These are phyloP conservation scores for Pythium rishiriense DNA, from an alignment of 352 stramenopile species.

Conservation along the genomic window DNA sequence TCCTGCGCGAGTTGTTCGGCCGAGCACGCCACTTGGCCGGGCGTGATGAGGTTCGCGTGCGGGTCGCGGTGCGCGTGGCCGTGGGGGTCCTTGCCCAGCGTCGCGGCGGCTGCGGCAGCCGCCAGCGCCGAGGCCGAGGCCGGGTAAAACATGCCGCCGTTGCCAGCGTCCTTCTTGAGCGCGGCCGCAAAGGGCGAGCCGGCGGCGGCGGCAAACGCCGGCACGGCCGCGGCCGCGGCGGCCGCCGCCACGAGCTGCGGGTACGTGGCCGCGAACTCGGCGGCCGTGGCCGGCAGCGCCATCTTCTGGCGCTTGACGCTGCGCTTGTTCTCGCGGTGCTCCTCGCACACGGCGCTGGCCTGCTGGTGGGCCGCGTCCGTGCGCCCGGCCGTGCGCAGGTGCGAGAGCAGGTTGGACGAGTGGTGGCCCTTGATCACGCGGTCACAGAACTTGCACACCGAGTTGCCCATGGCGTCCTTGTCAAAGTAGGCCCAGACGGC, in stretches of 20 bases:
- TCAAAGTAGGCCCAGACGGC: slow-evolving; percentile 86
- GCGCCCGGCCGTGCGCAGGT: slow-evolving; percentile 71
- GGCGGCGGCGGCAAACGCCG: slow-evolving; percentile 24
- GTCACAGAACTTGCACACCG: slow-evolving; percentile 83
- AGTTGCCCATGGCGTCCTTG: slow-evolving; percentile 75
- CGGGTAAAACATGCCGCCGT: slow-evolving; percentile 12
- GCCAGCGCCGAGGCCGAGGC: slow-evolving; percentile 30
- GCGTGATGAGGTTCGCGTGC: slow-evolving; percentile 17
- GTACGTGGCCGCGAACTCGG: slow-evolving; percentile 54
- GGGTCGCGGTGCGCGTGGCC: neutral
- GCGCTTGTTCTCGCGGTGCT: slow-evolving; percentile 80
- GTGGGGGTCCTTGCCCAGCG: slow-evolving; percentile 46
- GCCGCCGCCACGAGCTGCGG: slow-evolving; percentile 40
- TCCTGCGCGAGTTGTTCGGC: slow-evolving; percentile 73
- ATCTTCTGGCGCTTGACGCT: slow-evolving; percentile 75
- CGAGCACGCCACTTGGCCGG: slow-evolving; percentile 34
- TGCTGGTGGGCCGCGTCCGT: slow-evolving; percentile 73
- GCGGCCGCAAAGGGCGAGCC: slow-evolving; percentile 14
- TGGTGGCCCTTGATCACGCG: slow-evolving; percentile 86
- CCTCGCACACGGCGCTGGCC: slow-evolving; percentile 71
- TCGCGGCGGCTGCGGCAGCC: slow-evolving; percentile 42
- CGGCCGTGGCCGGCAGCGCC: slow-evolving; percentile 41
- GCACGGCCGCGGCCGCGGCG: slow-evolving; percentile 42
- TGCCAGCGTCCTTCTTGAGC: slow-evolving; percentile 30
- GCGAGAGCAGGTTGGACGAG: slow-evolving; percentile 80